phyloP scores from a whole-genome alignment of 257 asterid genomes.

The Solanum piurae region DNA sequence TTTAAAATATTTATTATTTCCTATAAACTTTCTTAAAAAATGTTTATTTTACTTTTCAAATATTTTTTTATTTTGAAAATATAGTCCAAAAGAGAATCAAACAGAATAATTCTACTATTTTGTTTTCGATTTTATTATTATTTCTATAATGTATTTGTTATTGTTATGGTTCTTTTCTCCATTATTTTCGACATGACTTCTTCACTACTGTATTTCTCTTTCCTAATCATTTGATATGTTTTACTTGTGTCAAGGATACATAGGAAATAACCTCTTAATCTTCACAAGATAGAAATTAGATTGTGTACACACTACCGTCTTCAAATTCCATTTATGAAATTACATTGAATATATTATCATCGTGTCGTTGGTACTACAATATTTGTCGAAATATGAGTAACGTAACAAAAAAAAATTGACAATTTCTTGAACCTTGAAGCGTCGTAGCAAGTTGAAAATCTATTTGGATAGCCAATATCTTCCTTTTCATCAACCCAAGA shows the following conservation, averaged over 20 bases:
- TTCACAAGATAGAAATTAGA: not conserved
- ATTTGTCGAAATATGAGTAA: not conserved
- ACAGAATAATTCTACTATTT: not conserved
- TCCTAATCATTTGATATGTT: not conserved
- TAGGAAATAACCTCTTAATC: not conserved
- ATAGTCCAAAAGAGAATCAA: not conserved
- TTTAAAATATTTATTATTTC: not conserved
- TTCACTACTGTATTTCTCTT: not conserved
- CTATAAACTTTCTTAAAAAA: not conserved
- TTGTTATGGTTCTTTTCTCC: not conserved
- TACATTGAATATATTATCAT: not conserved
- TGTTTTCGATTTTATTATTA: not conserved
- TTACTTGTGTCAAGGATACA: not conserved
- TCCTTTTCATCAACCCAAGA: not conserved
- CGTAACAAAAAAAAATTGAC: not conserved
- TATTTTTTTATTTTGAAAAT: not conserved
- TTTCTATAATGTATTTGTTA: not conserved
- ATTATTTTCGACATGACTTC: not conserved
- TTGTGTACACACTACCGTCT: fast-evolving
- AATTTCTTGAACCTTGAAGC: not conserved
- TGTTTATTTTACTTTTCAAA: not conserved
- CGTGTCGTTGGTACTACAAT: not conserved
- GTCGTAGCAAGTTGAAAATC: not conserved
- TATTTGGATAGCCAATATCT: not conserved
- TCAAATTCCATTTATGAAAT: not conserved